Evolutionary conservation across 2,329 filamentous ascomycete species (phyloP).

Genomic region (Aulographum hederae): DNA sequence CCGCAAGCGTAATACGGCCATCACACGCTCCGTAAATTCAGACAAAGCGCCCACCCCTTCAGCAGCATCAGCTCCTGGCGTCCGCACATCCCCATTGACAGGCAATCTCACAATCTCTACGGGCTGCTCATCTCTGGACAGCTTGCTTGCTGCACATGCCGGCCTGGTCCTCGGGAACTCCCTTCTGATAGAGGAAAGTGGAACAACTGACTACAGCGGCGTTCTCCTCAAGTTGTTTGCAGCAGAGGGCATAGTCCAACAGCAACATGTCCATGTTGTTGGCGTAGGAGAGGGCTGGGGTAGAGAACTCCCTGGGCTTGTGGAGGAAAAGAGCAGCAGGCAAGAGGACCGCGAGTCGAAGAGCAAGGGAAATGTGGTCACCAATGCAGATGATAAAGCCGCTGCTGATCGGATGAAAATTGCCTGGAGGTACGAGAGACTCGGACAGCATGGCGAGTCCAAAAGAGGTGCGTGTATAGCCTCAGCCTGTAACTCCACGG

Average conservation of each 20-base stretch:
- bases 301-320: conserved; percentile 62
- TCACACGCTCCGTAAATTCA: not conserved
- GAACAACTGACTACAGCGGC: conserved; percentile 86
- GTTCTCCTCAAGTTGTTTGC: conserved; percentile 75
- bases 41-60: not conserved
- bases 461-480: no score
- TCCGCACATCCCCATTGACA: conserved; percentile 75
- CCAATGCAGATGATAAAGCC: no score
- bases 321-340: conserved; percentile 10
- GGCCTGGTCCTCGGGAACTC: conserved; percentile 69
- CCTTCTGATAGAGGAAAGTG: conserved; percentile 68
- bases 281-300: conserved; percentile 68
- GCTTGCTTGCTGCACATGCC: conserved; percentile 67
- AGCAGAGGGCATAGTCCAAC: conserved; percentile 81
- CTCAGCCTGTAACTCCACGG: no score
- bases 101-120: conserved; percentile 82
- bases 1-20: not conserved
- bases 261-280: conserved; percentile 72
- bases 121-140: conserved; percentile 70
- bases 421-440: conserved; percentile 85
- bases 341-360: conserved; percentile 31
- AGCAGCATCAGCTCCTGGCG: conserved; percentile 32
- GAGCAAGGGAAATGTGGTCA: no score
- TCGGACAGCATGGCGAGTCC: conserved; percentile 48
- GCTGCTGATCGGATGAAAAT: conserved; percentile 99